Evolutionary conservation across 2,329 filamentous ascomycete genomes (phyloP).

Genomic region (Aspergillus jensenii): DNA sequence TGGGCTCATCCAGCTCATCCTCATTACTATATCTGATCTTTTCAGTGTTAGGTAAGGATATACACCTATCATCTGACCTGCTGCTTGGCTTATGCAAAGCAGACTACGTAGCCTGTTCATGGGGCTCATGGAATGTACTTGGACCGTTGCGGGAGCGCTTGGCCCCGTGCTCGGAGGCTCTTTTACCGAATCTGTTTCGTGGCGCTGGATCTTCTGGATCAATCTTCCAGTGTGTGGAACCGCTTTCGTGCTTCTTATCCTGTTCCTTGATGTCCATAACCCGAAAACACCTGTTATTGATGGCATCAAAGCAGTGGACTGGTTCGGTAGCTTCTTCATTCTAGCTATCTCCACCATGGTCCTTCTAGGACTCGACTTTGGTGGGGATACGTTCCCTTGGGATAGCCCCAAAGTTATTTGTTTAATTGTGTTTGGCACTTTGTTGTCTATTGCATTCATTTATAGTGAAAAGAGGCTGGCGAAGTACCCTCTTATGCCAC

Average conservation of each 20-base stretch:
- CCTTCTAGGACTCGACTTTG: slow-evolving; percentile 55
- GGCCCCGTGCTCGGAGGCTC: slow-evolving; percentile 56
- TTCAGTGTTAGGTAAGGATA: slow-evolving; percentile 48
- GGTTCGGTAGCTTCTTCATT: slow-evolving; percentile 54
- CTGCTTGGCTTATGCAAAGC: background rate
- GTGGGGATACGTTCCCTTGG: slow-evolving; percentile 55
- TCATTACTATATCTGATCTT: slow-evolving; percentile 56
- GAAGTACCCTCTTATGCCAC: slow-evolving; percentile 66
- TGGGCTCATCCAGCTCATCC: slow-evolving; percentile 53
- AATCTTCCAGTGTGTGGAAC: slow-evolving; percentile 53
- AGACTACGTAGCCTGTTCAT: slow-evolving; percentile 51
- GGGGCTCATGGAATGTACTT: slow-evolving; percentile 53
- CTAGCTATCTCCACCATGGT: slow-evolving; percentile 53
- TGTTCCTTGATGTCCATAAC: slow-evolving; percentile 58
- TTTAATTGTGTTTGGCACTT: slow-evolving; percentile 52
- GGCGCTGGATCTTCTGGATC: slow-evolving; percentile 59
- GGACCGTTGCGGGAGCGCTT: slow-evolving; percentile 54
- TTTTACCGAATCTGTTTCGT: slow-evolving; percentile 45
- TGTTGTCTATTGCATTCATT: slow-evolving; percentile 55
- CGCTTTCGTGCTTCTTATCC: slow-evolving; percentile 50
- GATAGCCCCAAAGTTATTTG: slow-evolving; percentile 55
- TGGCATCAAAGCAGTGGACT: slow-evolving; percentile 55
- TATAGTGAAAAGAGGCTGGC: slow-evolving; percentile 65
- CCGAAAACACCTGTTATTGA: slow-evolving; percentile 51
- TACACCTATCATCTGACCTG: background rate